Evolutionary conservation across 129 eudicot species (phyloP), one percentile per base, ranked within the genome.

Genomic region (Sambucus nigra): DNA sequence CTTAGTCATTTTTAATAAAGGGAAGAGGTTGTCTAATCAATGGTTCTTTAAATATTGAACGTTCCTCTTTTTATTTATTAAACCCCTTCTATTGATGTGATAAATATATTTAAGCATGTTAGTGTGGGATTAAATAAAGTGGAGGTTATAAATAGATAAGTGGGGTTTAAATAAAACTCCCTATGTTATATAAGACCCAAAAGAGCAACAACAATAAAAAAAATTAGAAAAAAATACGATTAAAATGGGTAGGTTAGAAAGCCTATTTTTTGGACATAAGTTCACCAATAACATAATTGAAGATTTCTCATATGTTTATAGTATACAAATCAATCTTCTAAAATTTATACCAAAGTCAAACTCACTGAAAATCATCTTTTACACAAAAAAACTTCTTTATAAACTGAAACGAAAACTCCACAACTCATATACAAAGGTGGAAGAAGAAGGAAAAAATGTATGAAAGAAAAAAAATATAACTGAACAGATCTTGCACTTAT

Each of bases 341-440:
- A 9, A 54, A 31, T 5, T 32, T 54, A 18, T 33, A 54, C 25
- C 1, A 58, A 58, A 42, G 27, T 41, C 9, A 14, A 3, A 46
- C 39, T 27, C 42, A 27, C 51, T 5, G 5, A 25, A 51, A 63
- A 38, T 25, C 41, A 63, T 35, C 56, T 8, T 5, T 14, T 14
- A 17, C 23, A 57, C 35, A 19, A 21, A 35, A 18, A 55, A 23
- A 7, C 22, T 25, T 27, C 39, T 52, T 28, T 21, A 56, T 44
- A 51, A 21, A 55, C 33, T 51, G 50, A 53, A 47, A 19, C 52
- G 12, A 65, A 42, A 41, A 33, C 67, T 19, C 57, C 57, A 70
- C 44, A 70, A 65, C 45, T 61, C 51, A 66, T 81, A n/a, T 73
- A 83, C 80, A 79, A 51, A 15, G 42, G 27, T 35, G 19, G 42